A percentile compares a stretch with the other conserved stretches of the same genome.
Conservation (phyloP, 2,329 filamentous ascomycete species). For the Aspergillaceae sp. region DNA sequence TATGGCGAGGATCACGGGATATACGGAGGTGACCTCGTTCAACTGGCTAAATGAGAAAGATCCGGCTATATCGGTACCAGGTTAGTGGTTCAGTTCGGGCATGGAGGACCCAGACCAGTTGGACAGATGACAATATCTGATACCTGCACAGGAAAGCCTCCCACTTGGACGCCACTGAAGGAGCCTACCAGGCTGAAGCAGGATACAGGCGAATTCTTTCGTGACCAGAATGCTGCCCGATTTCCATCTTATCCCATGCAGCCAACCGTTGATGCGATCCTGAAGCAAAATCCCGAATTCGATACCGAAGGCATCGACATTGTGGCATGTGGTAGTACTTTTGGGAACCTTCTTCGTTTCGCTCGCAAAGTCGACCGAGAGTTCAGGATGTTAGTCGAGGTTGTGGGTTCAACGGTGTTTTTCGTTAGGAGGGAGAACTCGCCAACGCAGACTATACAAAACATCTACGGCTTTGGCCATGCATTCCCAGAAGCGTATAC, state of each 20-base stretch:
- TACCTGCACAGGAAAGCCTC: constrained; percentile 38
- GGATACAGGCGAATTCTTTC: constrained; percentile 40
- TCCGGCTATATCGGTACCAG: constrained; percentile 14
- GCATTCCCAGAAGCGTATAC: constrained; percentile 60
- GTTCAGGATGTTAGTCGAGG: constrained; percentile 54
- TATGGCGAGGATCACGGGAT: constrained; percentile 26
- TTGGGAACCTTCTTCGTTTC: constrained; percentile 55
- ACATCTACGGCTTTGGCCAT: constrained; percentile 55
- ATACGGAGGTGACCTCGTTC: constrained; percentile 43
- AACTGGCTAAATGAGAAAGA: constrained; percentile 38
- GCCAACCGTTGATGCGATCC: constrained; percentile 36
- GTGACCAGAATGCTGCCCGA: constrained; percentile 34
- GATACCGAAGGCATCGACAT: constrained; percentile 41
- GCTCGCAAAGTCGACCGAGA: constrained; percentile 35
- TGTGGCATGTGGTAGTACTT: constrained; percentile 51
- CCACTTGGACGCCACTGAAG: constrained; percentile 42
- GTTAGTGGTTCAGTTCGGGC: background rate
- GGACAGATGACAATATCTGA: background rate
- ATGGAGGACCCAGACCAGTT: background rate
- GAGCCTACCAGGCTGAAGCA: constrained; percentile 26
- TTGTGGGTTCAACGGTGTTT: constrained; percentile 51
- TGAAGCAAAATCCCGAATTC: constrained; percentile 33
- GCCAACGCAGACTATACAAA: constrained; percentile 47
- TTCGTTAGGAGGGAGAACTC: constrained; percentile 55
- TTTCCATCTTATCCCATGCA: constrained; percentile 35